Evolutionary conservation across 345 rosid species (phyloP).

Genomic region (Citropsis articulata): DNA sequence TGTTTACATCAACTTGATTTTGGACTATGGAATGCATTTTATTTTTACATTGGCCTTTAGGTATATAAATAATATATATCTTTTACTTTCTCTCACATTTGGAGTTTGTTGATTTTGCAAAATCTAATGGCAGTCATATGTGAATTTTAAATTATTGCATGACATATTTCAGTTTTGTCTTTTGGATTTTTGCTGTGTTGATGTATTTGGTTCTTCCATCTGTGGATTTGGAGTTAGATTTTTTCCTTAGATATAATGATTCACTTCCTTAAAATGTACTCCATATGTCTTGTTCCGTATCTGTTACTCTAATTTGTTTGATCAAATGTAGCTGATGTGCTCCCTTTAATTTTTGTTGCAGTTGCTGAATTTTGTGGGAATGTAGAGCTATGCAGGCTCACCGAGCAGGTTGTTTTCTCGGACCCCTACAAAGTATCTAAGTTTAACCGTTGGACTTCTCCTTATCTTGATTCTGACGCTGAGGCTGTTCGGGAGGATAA

Average conservation of each 20-base stretch:
- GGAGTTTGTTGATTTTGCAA: neutral
- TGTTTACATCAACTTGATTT: neutral
- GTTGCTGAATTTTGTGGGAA: slow-evolving; percentile 93
- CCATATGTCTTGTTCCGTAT: neutral
- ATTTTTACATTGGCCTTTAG: neutral
- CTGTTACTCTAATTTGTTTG: neutral
- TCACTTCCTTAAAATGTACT: neutral
- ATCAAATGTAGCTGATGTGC: slow-evolving; percentile 14
- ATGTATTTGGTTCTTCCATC: neutral
- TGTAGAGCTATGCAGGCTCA: slow-evolving; percentile 88
- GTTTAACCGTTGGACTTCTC: slow-evolving; percentile 78
- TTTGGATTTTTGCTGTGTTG: neutral
- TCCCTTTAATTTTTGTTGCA: slow-evolving; percentile 37
- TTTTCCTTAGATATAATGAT: neutral
- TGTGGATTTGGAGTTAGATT: neutral
- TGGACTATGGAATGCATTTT: neutral
- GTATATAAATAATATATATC: neutral
- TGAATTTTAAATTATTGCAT: neutral
- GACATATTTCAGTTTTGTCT: neutral
- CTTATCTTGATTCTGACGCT: slow-evolving; percentile 80
- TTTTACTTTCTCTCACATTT: neutral
- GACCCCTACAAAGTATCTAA: slow-evolving; percentile 83
- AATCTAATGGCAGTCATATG: neutral
- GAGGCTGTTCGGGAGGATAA: slow-evolving; percentile 75
- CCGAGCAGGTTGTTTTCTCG: slow-evolving; percentile 94